Percentiles rank a stretch among this genome's conserved stretches.
These are phyloP conservation scores for Microcos paniculata DNA, from an alignment of 345 rosid genomes.

Conservation along the genomic window DNA sequence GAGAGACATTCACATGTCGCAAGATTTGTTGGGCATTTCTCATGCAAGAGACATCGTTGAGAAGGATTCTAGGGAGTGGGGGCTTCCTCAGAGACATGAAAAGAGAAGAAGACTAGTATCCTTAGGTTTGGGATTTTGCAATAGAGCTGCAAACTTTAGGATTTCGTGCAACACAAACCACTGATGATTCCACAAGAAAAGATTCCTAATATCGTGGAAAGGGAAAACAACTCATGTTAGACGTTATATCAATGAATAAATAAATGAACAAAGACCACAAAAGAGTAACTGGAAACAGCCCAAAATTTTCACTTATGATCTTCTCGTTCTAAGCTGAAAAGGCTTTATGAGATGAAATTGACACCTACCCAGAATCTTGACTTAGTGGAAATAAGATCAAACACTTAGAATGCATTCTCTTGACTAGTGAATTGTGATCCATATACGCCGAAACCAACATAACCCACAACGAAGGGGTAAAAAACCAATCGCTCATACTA, in stretches of 20 bases:
- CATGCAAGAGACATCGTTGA: constrained; percentile 90
- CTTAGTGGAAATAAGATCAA: background rate
- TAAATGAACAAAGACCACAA: background rate
- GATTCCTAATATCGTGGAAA: background rate
- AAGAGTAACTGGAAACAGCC: background rate
- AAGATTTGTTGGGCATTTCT: constrained; percentile 86
- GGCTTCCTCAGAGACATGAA: constrained; percentile 59
- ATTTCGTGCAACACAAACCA: background rate
- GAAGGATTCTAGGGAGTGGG: constrained; percentile 69
- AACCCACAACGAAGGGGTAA: background rate
- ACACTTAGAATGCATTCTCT: background rate
- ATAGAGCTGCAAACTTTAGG: background rate
- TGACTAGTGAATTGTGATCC: too few relatives aligned
- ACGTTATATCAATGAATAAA: background rate
- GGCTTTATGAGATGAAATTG: background rate
- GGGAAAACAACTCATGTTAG: background rate
- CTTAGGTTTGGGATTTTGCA: background rate
- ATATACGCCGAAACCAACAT: background rate
- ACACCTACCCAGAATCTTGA: background rate
- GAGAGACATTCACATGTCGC: constrained; percentile 65
- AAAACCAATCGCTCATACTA: background rate
- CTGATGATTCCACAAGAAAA: background rate
- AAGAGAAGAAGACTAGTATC: background rate
- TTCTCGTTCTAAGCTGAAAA: background rate
- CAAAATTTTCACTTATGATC: background rate